Base-by-base conservation (phyloP, 164 flowering plant genomes). In the Paratinospora sagittata region DNA sequence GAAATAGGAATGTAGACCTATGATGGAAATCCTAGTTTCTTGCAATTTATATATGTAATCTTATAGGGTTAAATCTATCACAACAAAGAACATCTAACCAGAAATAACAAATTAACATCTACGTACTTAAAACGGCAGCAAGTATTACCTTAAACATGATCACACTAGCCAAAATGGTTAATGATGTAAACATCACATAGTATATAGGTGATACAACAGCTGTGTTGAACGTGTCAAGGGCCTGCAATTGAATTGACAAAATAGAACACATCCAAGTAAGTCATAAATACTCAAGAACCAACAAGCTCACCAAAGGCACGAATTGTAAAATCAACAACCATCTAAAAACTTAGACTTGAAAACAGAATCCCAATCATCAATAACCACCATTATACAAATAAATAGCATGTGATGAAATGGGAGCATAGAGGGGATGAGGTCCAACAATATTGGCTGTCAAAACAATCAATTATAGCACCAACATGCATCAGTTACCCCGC, bases 141-240 rank as follows among this genome's bases (percentile, higher is more conserved):
- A 43, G 13, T 65, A 66, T 68, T 81, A 69, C 72, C 94, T 91
- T 91, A 75, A 91, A 91, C 97, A 91, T 91, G 77, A 91, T 91
- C 33, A 89, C 82, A 73, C 96, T 90, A 33, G 96, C 96, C 82
- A 90, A 70, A 76, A 90, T 90, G n/a, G 96, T 90, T n/a, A 90
- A 77, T 34, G 88, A 80, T 33, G 96, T 90, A 78, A 90, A 90
- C 93, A 89, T 86, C 67, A 85, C 93, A 75, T 87, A 90, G 70
- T 90, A 90, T 69, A 90, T 88, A 17, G 96, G 96, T 77, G 96
- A 90, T 58, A 91, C 97, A 68, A 91, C 92, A 34, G 97, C 97
- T n/a, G 97, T 91, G 77, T 91, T 91, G 78, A 88, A 91, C 57
- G 97, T 91, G 76, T 91, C 97, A 55, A 91, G 90, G 34, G 97